Base-by-base conservation (phyloP, 768 basidiomycete species). In the Royoungia palumana region DNA sequence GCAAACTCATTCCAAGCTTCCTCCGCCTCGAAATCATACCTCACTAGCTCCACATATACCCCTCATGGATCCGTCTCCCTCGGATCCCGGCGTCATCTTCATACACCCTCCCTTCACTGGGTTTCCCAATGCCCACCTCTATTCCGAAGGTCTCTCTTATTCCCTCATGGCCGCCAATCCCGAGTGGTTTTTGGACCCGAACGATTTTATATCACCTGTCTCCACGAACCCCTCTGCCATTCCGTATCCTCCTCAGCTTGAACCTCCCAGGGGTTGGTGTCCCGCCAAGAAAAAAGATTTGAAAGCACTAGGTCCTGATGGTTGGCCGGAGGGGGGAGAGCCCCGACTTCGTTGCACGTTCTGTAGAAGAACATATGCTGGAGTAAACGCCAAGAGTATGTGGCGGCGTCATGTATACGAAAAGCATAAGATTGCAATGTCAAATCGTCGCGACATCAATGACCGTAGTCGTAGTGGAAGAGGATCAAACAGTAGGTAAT, bases 331-430 rank as follows among this genome's bases (percentile, higher is more conserved):
- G 50, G 88, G 87, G 21, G 84, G 87, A 63, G 86, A 88, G 57
- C 88, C 88, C 8, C 72, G 85, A 16, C 74, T 92, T 21, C 76
- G 89, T 41, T 92, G 89, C 68, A 91, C 89, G 1, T 90, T 92
- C 60, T 92, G 89, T 58, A 72, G 89, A 56, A 77, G 89, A 55
- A 85, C 83, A 6, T 92, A 92, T 58, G 85, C 88, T 4, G 89
- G 89, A 11, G 86, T 89, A 27, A 92, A 92, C 62, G 89, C 89
- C 6, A 90, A 91, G 69, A 90, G 88, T 61, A 92, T 92, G 89
- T 92, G 89, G 89, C 72, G 89, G 50, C 76, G 89, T 40, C 89
- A 92, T 65, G 89, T 92, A 25, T 89, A 85, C 54, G 89, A 92
- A 69, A 90, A 91, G 62, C 89, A 92, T 65, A 90, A 89, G 68